These are phyloP conservation scores for Fragaria nilgerrensis DNA, from an alignment of 306 rosid genomes.

Conservation along the genomic window DNA sequence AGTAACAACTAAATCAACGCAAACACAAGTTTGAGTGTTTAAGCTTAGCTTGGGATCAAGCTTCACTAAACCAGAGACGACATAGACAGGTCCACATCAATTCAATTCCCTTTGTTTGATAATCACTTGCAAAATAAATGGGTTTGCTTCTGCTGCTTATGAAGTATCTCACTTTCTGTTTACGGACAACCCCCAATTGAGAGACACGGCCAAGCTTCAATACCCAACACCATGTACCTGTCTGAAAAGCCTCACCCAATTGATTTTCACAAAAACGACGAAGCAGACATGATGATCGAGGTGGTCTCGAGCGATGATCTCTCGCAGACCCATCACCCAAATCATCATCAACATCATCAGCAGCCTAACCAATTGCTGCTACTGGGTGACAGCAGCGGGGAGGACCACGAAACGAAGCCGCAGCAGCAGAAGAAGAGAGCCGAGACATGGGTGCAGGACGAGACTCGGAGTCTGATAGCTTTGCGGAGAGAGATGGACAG, in stretches of 20 bases:
- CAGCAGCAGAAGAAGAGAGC: constrained; percentile 88
- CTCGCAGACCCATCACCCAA: constrained; percentile 29
- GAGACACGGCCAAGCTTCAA: too few species aligned
- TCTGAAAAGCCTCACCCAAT: constrained; percentile 73
- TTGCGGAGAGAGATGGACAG: constrained; percentile 78
- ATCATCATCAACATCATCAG: constrained; percentile 20
- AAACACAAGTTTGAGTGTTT: not conserved
- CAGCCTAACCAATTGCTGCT: constrained; percentile 51
- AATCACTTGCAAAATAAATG: too few species aligned
- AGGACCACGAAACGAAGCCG: constrained; percentile 76
- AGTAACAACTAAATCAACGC: too few species aligned
- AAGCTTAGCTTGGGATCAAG: not conserved
- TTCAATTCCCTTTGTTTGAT: too few species aligned
- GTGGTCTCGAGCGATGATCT: constrained; percentile 47
- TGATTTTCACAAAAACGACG: constrained; percentile 67
- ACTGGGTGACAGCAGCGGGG: constrained; percentile 78
- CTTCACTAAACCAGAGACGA: too few species aligned
- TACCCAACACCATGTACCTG: constrained; percentile 49
- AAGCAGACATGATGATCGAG: constrained; percentile 62
- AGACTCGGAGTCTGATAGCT: constrained; percentile 68
- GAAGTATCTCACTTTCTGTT: too few species aligned
- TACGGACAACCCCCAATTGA: too few species aligned
- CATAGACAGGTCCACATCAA: too few species aligned
- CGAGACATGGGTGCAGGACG: constrained; percentile 97
- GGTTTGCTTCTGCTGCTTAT: too few species aligned